Base-by-base conservation (phyloP, 164 flowering plant genomes). In the Dillenia turbinata region DNA sequence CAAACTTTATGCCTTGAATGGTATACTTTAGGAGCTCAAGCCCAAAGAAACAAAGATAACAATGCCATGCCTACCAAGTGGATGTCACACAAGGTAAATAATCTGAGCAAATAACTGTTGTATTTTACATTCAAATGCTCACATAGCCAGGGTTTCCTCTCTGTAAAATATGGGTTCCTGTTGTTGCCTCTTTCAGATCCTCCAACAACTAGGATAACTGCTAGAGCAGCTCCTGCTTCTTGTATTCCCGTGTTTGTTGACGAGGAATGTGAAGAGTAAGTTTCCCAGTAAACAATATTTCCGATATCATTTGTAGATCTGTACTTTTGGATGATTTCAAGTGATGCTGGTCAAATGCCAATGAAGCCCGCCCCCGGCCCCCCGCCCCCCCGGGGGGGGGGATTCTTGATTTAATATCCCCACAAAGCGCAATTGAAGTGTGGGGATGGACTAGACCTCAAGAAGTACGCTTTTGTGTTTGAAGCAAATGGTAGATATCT, bases 1-100 rank as follows among this genome's bases (percentile, higher is more conserved):
- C n/a, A n/a, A n/a, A n/a, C n/a, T n/a, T n/a, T n/a, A n/a, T n/a
- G n/a, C n/a, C n/a, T n/a, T n/a, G n/a, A n/a, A n/a, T 91, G 98
- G 98, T 63, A 57, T 33, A 72, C 60, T 57, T 85, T 94, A 55
- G 96, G 95, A 63, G 73, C 79, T 67, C 81, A 79, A 69, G 75
- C 73, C 9, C 93, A 91, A 56, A 80, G 96, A 73, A 89, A 91
- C 62, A 94, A 94, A 77, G 98, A 94, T 72, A 94, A 94, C 49
- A 73, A 64, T 66, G 79, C 83, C 14, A 57, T 85, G 16, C 88
- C 95, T 71, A 43, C 88, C 57, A 93, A 90, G 73, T 93, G 98
- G 98, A 82, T 83, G 52, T 78, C 91, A 14, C 69, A 61, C 69
- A 90, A 90, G 90, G 97, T 90, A 9, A 13, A 13, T 24, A 49